These are phyloP conservation scores for Xylariaceae sp. DNA, from an alignment of 2,329 filamentous ascomycete genomes.

Conservation along the genomic window DNA sequence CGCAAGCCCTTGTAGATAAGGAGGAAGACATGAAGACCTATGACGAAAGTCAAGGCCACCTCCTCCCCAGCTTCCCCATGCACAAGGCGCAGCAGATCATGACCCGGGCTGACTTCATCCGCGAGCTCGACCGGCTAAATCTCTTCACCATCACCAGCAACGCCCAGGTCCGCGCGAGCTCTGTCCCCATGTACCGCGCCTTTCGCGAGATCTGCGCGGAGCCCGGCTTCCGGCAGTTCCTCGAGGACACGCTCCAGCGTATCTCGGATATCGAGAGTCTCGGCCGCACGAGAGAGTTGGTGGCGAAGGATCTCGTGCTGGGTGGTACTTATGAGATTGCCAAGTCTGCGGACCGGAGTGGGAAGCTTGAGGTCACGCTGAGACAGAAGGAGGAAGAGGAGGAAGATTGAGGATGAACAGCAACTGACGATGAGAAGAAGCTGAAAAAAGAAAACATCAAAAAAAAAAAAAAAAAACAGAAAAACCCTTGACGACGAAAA, in stretches of 20 bases:
- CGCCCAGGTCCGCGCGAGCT: constrained; percentile 84
- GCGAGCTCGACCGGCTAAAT: constrained; percentile 86
- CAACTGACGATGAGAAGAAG: too few species aligned
- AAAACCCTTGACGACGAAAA: not conserved
- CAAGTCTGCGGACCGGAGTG: constrained; percentile 29
- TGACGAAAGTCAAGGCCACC: constrained; percentile 60
- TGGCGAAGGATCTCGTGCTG: constrained; percentile 88
- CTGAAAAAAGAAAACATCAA: too few species aligned
- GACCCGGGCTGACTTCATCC: constrained; percentile 93
- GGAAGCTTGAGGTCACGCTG: constrained; percentile 37
- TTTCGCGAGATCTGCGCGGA: constrained; percentile 76
- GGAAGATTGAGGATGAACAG: constrained; percentile 1
- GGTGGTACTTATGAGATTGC: constrained; percentile 71
- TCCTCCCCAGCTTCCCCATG: constrained; percentile 73
- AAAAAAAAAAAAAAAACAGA: constrained; percentile 15
- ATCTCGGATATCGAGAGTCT: constrained; percentile 92
- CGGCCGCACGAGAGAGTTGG: constrained; percentile 87
- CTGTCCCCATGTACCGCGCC: constrained; percentile 91
- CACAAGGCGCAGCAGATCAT: constrained; percentile 86
- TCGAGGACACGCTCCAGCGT: constrained; percentile 75
- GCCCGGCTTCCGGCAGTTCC: constrained; percentile 72
- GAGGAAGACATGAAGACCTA: constrained; percentile 64
- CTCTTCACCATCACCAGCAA: constrained; percentile 88
- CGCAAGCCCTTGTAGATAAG: constrained; percentile 80
- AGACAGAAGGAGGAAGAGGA: constrained; percentile 41